These are phyloP conservation scores for Leccinum ochraceum DNA, from an alignment of 768 basidiomycete genomes.

Conservation along the genomic window DNA sequence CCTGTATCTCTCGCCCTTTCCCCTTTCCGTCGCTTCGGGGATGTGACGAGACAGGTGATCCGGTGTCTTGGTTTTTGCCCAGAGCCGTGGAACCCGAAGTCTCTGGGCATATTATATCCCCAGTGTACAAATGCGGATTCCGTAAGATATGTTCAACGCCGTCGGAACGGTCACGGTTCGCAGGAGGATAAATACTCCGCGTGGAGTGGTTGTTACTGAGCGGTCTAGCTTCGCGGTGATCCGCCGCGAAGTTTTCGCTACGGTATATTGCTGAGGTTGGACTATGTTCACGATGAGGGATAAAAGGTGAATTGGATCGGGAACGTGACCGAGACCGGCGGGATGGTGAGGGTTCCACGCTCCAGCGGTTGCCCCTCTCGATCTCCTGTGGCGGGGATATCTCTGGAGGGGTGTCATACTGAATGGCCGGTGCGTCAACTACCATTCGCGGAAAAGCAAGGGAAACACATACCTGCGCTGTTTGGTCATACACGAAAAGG, in stretches of 20 bases:
- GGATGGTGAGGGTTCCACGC: constrained; percentile 21
- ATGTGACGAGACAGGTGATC: not conserved
- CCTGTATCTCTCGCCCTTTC: constrained; percentile 4
- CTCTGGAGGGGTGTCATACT: constrained; percentile 62
- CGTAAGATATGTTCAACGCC: constrained; percentile 4
- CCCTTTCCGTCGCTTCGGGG: constrained; percentile 9
- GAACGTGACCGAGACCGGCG: constrained; percentile 30
- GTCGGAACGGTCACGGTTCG: constrained; percentile 3
- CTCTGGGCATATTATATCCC: not conserved
- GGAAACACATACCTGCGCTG: constrained; percentile 65
- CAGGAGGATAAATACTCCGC: not conserved
- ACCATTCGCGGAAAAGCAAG: not conserved
- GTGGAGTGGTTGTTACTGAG: constrained; percentile 6
- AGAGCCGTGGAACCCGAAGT: constrained; percentile 1
- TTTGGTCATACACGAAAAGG: constrained; percentile 76
- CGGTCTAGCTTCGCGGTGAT: not conserved
- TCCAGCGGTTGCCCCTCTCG: constrained; percentile 31
- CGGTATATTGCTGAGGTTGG: not conserved
- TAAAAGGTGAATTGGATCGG: constrained; percentile 25
- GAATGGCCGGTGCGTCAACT: constrained; percentile 9
- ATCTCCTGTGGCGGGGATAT: constrained; percentile 37
- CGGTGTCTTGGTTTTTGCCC: not conserved
- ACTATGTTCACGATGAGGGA: constrained; percentile 7
- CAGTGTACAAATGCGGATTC: not conserved
- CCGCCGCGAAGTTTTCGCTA: constrained; percentile 11